phyloP scores from a whole-genome alignment of 139 green algal species.

The Volvox africanus region DNA sequence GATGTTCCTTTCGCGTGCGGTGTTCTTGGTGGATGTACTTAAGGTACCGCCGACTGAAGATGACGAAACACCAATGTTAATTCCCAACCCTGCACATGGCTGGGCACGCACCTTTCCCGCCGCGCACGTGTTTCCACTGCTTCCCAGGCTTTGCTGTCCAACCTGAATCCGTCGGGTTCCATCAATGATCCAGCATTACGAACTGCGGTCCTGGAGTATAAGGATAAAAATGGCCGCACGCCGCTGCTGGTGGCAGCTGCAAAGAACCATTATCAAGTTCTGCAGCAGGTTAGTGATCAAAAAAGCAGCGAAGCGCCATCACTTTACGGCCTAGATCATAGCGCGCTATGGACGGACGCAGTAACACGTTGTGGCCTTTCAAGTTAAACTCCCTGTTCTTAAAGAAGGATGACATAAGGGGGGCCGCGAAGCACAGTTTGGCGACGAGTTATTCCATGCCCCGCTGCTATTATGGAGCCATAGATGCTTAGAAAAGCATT shows the following conservation, averaged over 20 bases:
- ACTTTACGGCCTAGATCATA: neutral
- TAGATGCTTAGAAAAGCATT: too few relatives aligned
- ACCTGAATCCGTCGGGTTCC: neutral
- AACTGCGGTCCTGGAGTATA: constrained; percentile 1
- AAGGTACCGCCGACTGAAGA: neutral
- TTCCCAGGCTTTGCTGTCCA: neutral
- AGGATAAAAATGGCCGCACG: neutral
- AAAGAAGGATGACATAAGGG: neutral
- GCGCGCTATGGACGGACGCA: neutral
- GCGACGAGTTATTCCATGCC: neutral
- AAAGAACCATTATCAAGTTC: constrained; percentile 34
- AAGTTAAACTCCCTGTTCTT: neutral
- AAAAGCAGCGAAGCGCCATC: neutral
- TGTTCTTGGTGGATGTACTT: neutral
- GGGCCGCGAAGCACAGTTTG: neutral
- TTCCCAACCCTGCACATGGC: neutral
- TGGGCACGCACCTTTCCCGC: too few relatives aligned
- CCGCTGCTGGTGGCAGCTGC: constrained; percentile 25
- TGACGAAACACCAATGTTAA: neutral
- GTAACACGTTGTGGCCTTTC: neutral
- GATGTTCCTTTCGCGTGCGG: neutral
- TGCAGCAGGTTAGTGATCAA: constrained; percentile 6
- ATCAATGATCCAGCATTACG: neutral
- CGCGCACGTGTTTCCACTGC: too few relatives aligned
- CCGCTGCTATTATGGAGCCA: too few relatives aligned